phyloP scores from a whole-genome alignment of 805 yeast species.

The Yueomyces sinensis region DNA sequence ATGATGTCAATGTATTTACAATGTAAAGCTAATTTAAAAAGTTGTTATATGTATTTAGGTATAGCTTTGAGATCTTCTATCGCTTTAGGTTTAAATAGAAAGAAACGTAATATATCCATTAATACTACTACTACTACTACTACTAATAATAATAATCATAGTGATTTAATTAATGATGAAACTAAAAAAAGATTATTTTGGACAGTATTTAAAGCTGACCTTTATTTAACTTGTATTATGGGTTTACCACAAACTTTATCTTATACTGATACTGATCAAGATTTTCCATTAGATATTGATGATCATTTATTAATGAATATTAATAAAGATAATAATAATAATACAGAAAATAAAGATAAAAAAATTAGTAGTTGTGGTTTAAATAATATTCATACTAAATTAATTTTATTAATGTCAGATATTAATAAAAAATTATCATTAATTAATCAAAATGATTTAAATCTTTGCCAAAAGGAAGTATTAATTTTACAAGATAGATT shows the following conservation, averaged over 20 bases:
- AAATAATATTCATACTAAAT: constrained; percentile 73
- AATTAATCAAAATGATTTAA: constrained; percentile 1
- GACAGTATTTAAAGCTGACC: constrained; percentile 84
- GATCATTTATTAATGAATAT: constrained; percentile 59
- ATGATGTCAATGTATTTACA: constrained; percentile 79
- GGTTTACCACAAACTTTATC: constrained; percentile 72
- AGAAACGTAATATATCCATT: too few species aligned
- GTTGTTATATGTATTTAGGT: constrained; percentile 84
- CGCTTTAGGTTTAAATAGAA: constrained; percentile 73
- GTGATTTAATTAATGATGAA: constrained; percentile 30
- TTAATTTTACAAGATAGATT: constrained; percentile 55
- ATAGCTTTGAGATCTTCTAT: constrained; percentile 73
- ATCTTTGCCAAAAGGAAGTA: constrained; percentile 23
- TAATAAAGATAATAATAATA: constrained; percentile 49
- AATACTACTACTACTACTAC: constrained; percentile 29
- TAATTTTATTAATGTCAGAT: constrained; percentile 46
- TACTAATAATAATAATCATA: constrained; percentile 55
- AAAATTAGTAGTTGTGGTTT: constrained; percentile 60
- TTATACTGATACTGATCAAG: constrained; percentile 78
- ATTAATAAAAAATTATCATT: constrained; percentile 6
- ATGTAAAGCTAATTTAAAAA: constrained; percentile 75
- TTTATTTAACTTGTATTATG: constrained; percentile 73
- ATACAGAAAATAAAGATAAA: constrained; percentile 26
- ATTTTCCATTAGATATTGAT: constrained; percentile 70
- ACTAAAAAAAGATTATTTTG: constrained; percentile 76